phyloP scores from a whole-genome alignment of 2,329 filamentous ascomycete genomes.

The Claviceps paspali region DNA sequence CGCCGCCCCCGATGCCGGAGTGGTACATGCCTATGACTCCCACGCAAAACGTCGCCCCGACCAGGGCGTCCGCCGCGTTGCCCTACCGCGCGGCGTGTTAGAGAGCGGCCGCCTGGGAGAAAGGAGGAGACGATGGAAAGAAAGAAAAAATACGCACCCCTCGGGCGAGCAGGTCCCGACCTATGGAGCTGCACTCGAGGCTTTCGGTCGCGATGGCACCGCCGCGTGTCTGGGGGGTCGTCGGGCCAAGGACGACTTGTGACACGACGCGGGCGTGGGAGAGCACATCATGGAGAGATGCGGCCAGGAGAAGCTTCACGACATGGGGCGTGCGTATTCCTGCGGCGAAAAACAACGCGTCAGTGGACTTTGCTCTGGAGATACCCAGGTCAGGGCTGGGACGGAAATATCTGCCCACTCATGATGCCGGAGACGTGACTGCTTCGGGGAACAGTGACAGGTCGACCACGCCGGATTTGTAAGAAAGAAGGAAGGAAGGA shows the following conservation, averaged over 20 bases:
- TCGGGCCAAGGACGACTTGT: constrained; percentile 11
- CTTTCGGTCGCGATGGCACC: constrained; percentile 61
- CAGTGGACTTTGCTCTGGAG: no score
- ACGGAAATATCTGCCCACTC: no score
- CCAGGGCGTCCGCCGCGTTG: constrained; percentile 62
- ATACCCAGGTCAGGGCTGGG: no score
- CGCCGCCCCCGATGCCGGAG: constrained; percentile 74
- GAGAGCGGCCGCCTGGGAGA: no score
- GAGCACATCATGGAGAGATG: constrained; percentile 1
- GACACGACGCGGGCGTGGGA: constrained; percentile 7
- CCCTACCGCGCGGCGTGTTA: no score
- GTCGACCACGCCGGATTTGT: no score
- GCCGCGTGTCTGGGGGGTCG: constrained; percentile 9
- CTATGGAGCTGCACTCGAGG: constrained; percentile 52
- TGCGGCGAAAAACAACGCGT: no score
- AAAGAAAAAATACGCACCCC: no score
- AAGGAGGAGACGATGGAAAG: no score
- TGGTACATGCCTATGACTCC: constrained; percentile 67
- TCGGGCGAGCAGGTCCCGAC: constrained; percentile 41
- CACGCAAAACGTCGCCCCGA: constrained; percentile 60
- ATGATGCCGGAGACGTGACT: no score
- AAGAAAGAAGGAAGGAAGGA: no score
- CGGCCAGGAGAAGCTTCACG: constrained; percentile 1
- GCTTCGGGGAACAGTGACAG: no score
- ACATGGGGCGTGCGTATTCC: background rate